phyloP scores from a whole-genome alignment of 1,284 basidiomycete species.

The Boletus semigastroideus region DNA sequence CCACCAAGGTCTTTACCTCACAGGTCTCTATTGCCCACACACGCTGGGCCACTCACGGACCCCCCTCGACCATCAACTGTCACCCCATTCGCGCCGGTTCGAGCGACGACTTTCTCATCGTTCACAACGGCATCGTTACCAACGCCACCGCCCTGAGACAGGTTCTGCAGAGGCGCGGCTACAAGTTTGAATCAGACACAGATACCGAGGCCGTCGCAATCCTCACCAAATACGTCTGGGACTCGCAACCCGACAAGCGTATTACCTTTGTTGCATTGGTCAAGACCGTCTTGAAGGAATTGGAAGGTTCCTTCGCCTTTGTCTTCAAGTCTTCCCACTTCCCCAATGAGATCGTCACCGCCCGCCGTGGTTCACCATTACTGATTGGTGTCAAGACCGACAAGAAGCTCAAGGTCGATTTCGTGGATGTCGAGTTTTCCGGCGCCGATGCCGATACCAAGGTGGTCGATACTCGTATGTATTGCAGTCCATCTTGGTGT shows the following conservation, averaged over 20 bases:
- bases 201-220: slow-evolving; percentile 98
- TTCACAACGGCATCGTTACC: slow-evolving; percentile 99
- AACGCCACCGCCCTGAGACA: slow-evolving; percentile 89
- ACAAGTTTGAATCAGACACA: slow-evolving; percentile 93
- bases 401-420: slow-evolving; percentile 99
- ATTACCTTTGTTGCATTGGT: slow-evolving; percentile 89
- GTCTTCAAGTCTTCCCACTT: slow-evolving; percentile 98
- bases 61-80: slow-evolving; percentile 87
- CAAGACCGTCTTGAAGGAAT: slow-evolving; percentile 96
- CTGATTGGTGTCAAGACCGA: slow-evolving; percentile 99
- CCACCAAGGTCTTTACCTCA: slow-evolving; percentile 78
- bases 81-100: slow-evolving; percentile 93
- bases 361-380: slow-evolving; percentile 95
- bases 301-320: slow-evolving; percentile 99
- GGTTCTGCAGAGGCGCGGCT: slow-evolving; percentile 95
- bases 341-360: slow-evolving; percentile 95
- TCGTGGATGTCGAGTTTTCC: slow-evolving; percentile 96
- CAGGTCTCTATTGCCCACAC: slow-evolving; percentile 99
- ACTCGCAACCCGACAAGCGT: slow-evolving; percentile 87
- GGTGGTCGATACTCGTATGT: slow-evolving; percentile 58
- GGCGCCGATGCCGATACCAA: slow-evolving; percentile 66
- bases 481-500: background rate
- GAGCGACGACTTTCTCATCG: slow-evolving; percentile 84
- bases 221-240: slow-evolving; percentile 96
- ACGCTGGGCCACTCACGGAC: slow-evolving; percentile 99